Evolutionary conservation across 208 protist species (phyloP).

Genomic region (Trypanosoma melophagium): DNA sequence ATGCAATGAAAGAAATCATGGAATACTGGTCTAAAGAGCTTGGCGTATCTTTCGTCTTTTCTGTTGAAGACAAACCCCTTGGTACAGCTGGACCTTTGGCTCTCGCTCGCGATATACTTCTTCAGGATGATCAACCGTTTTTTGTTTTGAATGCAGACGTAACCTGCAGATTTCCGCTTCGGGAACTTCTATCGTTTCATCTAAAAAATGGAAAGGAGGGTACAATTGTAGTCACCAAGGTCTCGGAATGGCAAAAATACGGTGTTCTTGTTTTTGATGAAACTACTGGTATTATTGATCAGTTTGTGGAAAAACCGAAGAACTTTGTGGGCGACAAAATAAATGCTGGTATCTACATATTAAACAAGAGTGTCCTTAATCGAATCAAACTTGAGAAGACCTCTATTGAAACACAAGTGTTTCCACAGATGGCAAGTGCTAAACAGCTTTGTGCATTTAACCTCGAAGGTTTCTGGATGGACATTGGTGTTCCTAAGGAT

Average conservation of each 20-base stretch:
- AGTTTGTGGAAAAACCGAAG: conserved; percentile 96
- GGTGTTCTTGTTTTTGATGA: conserved; percentile 96
- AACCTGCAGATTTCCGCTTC: conserved; percentile 95
- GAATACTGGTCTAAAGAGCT: conserved; percentile 85
- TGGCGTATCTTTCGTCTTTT: conserved; percentile 94
- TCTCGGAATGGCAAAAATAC: conserved; percentile 97
- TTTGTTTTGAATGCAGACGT: conserved; percentile 98
- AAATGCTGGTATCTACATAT: conserved; percentile 98
- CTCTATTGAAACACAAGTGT: conserved; percentile 97
- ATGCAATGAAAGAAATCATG: conserved; percentile 93
- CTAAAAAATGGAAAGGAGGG: conserved; percentile 94
- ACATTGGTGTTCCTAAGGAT: conserved; percentile 96
- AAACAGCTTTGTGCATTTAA: conserved; percentile 95
- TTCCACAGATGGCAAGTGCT: conserved; percentile 93
- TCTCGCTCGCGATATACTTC: conserved; percentile 89
- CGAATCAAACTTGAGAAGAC: conserved; percentile 91
- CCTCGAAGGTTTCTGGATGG: conserved; percentile 97
- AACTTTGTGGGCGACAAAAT: conserved; percentile 96
- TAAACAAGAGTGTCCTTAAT: conserved; percentile 94
- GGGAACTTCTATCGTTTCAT: conserved; percentile 95
- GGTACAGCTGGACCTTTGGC: conserved; percentile 97
- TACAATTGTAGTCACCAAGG: conserved; percentile 95
- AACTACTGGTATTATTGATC: conserved; percentile 78
- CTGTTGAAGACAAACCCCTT: conserved; percentile 94
- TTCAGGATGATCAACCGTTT: conserved; percentile 92